Percentiles rank a stretch among this genome's conserved stretches.
These are phyloP conservation scores for Wickerhamiella australiensis DNA, from an alignment of 805 yeast genomes.

Conservation along the genomic window DNA sequence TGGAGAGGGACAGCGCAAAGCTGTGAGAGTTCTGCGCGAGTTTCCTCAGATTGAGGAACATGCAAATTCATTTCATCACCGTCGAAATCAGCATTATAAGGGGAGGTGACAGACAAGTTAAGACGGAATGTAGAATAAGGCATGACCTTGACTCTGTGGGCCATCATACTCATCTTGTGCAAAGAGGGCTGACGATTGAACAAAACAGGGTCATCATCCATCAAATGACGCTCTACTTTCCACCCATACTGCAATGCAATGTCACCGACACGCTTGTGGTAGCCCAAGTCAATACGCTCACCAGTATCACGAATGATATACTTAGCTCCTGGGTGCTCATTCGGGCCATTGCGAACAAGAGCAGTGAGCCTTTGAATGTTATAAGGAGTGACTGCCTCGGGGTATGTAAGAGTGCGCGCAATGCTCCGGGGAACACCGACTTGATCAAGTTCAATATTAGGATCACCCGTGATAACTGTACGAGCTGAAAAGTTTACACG, in stretches of 20 bases:
- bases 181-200: conserved; percentile 98
- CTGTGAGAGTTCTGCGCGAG: conserved; percentile 90
- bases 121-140: conserved; percentile 96
- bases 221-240: conserved; percentile 96
- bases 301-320: conserved; percentile 97
- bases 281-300: conserved; percentile 93
- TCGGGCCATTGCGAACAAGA: conserved; percentile 93
- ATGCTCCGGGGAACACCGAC: conserved; percentile 97
- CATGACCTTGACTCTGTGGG: conserved; percentile 96
- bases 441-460: conserved; percentile 92
- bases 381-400: conserved; percentile 95
- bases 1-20: conserved; percentile 95
- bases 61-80: conserved; percentile 99
- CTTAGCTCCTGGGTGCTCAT: conserved; percentile 99
- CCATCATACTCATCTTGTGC: conserved; percentile 99
- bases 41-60: conserved; percentile 96
- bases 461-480: conserved; percentile 98
- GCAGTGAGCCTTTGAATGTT: conserved; percentile 89
- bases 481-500: conserved; percentile 98
- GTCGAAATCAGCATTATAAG: conserved; percentile 99
- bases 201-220: conserved; percentile 94
- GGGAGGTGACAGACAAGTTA: conserved; percentile 93
- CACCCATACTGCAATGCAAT: conserved; percentile 96
- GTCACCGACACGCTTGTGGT: conserved; percentile 97
- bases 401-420: conserved; percentile 90